Evolutionary conservation across 495 filamentous ascomycete genomes (phyloP).

Genomic region (Penicillium psychrofluorescens): DNA sequence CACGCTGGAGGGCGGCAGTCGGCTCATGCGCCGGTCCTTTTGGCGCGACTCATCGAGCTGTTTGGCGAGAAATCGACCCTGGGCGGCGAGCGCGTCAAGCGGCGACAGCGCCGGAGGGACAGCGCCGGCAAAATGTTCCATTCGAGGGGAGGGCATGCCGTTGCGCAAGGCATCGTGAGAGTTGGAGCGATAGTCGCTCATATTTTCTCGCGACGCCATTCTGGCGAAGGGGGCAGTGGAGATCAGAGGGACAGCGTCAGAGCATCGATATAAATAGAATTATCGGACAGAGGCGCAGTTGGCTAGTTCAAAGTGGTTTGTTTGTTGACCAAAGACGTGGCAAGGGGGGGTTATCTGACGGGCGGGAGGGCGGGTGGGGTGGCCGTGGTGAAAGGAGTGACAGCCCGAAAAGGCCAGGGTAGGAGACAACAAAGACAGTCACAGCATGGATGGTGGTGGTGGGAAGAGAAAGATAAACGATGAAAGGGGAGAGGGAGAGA

Average conservation of each 20-base stretch:
- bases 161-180: conserved; percentile 50
- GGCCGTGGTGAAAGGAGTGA: conserved; percentile 31
- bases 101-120: conserved; percentile 88
- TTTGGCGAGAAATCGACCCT: conserved; percentile 79
- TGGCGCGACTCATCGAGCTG: conserved; percentile 70
- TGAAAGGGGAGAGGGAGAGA: conserved; percentile 1
- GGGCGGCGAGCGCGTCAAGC: conserved; percentile 86
- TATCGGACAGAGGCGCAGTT: too few species aligned
- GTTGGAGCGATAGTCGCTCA: conserved; percentile 55
- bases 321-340: background rate
- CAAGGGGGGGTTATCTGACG: conserved; percentile 8
- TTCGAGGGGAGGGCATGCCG: conserved; percentile 57
- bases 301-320: too few species aligned
- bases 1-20: conserved; percentile 75
- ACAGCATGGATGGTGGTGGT: conserved; percentile 4
- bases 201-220: conserved; percentile 52
- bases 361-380: conserved; percentile 7
- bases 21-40: conserved; percentile 68
- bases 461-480: conserved; percentile 2
- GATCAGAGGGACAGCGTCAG: background rate
- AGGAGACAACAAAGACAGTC: conserved; percentile 3
- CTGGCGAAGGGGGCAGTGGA: background rate
- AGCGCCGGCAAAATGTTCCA: conserved; percentile 73
- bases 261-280: background rate
- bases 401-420: conserved; percentile 19